phyloP scores from a whole-genome alignment of 1,284 basidiomycete genomes.

The Ceratobasidium sp. region DNA sequence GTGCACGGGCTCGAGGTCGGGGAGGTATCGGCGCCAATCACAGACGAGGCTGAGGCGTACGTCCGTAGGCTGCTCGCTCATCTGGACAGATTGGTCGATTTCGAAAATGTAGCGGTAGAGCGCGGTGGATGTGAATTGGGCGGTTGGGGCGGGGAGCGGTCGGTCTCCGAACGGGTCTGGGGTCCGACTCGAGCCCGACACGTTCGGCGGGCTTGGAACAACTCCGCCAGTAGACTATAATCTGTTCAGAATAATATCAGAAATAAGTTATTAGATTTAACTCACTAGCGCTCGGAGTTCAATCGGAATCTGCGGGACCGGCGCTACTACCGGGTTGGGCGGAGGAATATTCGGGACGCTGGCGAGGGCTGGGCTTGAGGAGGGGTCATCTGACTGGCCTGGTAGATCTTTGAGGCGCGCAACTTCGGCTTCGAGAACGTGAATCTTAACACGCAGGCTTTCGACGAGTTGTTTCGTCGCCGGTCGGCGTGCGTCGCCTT shows the following conservation, averaged over 20 bases:
- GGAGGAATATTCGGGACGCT: background rate
- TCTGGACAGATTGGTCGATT: background rate
- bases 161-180: background rate
- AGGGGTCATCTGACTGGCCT: background rate
- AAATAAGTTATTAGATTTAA: background rate
- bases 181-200: background rate
- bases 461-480: conserved; percentile 35
- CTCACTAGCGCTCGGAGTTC: background rate
- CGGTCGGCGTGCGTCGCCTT: conserved; percentile 27
- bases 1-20: background rate
- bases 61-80: background rate
- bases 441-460: conserved; percentile 28
- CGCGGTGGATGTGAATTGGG: background rate
- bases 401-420: background rate
- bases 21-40: background rate
- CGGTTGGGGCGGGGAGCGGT: background rate
- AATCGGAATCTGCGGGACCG: background rate
- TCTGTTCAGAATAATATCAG: background rate
- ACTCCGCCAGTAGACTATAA: background rate
- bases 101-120: conserved; percentile 14
- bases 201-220: no score
- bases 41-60: background rate
- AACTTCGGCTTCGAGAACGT: conserved; percentile 18
- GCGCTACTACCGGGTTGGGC: background rate
- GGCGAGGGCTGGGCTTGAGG: background rate